A percentile compares a stretch with the other conserved stretches of the same genome.
These are phyloP conservation scores for Acanthamoeba divionensis DNA, from an alignment of 208 protist species.

Conservation along the genomic window DNA sequence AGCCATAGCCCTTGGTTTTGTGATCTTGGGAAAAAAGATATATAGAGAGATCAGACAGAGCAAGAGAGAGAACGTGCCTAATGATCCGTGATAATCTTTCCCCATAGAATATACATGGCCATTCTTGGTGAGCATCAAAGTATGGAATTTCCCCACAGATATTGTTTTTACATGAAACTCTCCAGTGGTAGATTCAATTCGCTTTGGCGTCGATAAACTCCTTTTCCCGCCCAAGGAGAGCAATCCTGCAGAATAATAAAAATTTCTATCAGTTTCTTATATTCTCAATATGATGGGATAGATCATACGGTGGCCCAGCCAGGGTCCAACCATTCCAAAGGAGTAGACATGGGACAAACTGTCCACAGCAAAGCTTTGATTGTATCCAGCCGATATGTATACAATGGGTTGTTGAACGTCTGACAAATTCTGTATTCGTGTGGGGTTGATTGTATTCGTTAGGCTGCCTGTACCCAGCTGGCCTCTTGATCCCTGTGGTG, in stretches of 20 bases:
- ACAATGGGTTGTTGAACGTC: neutral
- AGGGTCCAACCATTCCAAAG: neutral
- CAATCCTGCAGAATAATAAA: too few relatives aligned
- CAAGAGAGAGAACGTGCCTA: neutral
- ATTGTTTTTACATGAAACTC: too few relatives aligned
- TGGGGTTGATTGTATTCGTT: neutral
- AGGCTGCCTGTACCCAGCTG: slow-evolving; percentile 20
- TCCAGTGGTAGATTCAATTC: too few relatives aligned
- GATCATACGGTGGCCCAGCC: neutral
- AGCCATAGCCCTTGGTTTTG: too few relatives aligned
- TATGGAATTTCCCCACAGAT: neutral
- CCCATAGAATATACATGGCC: slow-evolving; percentile 34
- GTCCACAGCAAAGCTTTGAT: neutral
- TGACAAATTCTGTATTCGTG: neutral
- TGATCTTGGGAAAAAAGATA: neutral
- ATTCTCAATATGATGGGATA: too few relatives aligned
- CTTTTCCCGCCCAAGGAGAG: too few relatives aligned
- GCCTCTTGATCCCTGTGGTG: slow-evolving; percentile 1
- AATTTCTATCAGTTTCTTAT: too few relatives aligned
- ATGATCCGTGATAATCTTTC: slow-evolving; percentile 12
- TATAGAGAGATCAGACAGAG: neutral
- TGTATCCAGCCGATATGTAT: neutral
- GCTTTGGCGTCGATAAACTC: too few relatives aligned
- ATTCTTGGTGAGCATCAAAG: neutral
- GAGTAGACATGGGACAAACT: neutral